These are phyloP conservation scores for Chlorella sp. DNA, from an alignment of 139 green algal genomes.

Conservation along the genomic window DNA sequence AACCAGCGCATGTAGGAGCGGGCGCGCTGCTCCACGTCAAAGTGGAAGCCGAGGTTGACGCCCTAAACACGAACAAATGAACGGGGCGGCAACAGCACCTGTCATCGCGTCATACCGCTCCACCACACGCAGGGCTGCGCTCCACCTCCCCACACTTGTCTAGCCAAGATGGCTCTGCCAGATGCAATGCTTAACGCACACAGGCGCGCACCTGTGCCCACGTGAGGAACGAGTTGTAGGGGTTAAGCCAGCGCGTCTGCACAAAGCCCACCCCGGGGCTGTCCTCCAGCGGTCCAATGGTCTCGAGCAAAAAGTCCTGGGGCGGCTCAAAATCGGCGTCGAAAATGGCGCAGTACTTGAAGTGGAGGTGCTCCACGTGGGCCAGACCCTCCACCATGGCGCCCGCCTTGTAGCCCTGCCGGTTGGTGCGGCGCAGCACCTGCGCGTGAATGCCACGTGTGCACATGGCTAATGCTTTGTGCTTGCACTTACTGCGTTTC, in stretches of 20 bases:
- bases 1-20: conserved; percentile 54
- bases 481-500: background rate
- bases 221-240: conserved; percentile 71
- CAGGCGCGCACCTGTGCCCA: conserved; percentile 35
- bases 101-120: background rate
- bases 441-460: conserved; percentile 10
- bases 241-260: conserved; percentile 73
- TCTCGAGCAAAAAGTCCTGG: conserved; percentile 36
- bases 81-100: background rate
- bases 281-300: conserved; percentile 24
- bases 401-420: conserved; percentile 72
- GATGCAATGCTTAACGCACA: background rate
- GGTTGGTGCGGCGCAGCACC: conserved; percentile 58
- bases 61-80: conserved; percentile 9
- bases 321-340: conserved; percentile 46
- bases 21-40: conserved; percentile 54
- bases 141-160: background rate
- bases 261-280: conserved; percentile 60
- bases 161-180: background rate
- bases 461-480: background rate
- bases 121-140: background rate
- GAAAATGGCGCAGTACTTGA: conserved; percentile 50
- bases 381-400: conserved; percentile 65
- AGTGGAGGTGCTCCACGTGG: conserved; percentile 32
- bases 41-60: conserved; percentile 53